These are phyloP conservation scores for Centella asiatica DNA, from an alignment of 129 eudicot species.

Conservation along the genomic window DNA sequence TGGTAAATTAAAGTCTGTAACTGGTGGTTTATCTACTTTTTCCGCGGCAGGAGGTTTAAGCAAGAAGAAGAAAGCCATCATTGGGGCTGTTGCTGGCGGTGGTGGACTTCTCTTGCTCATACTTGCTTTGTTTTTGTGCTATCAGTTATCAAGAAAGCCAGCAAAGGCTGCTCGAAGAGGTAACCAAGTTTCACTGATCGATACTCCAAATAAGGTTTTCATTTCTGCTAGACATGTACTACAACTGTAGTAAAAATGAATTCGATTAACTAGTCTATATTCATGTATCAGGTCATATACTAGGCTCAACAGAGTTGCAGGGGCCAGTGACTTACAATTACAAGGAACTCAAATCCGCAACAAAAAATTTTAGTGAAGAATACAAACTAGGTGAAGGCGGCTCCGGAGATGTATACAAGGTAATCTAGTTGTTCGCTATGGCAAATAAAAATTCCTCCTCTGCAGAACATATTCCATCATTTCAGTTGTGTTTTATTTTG, in stretches of 20 bases:
- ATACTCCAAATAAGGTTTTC: too few relatives aligned
- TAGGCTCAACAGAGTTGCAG: slow-evolving; percentile 41
- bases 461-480: too few relatives aligned
- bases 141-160: neutral
- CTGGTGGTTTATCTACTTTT: too few relatives aligned
- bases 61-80: slow-evolving; percentile 22
- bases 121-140: neutral
- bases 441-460: too few relatives aligned
- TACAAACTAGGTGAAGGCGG: slow-evolving; percentile 38
- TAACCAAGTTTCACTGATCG: neutral
- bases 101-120: slow-evolving; percentile 4
- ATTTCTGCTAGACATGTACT: too few relatives aligned
- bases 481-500: too few relatives aligned
- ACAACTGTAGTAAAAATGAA: too few relatives aligned
- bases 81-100: slow-evolving; percentile 25
- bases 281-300: neutral
- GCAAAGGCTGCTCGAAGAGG: neutral
- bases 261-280: too few relatives aligned
- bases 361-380: slow-evolving; percentile 37
- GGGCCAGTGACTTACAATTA: slow-evolving; percentile 38
- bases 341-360: slow-evolving; percentile 26
- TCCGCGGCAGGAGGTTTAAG: slow-evolving; percentile 21
- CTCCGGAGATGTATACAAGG: slow-evolving; percentile 1
- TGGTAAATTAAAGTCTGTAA: too few relatives aligned
- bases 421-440: too few relatives aligned